Base-by-base conservation (phyloP, 768 basidiomycete genomes). In the Leucocoprinus birnbaumii region DNA sequence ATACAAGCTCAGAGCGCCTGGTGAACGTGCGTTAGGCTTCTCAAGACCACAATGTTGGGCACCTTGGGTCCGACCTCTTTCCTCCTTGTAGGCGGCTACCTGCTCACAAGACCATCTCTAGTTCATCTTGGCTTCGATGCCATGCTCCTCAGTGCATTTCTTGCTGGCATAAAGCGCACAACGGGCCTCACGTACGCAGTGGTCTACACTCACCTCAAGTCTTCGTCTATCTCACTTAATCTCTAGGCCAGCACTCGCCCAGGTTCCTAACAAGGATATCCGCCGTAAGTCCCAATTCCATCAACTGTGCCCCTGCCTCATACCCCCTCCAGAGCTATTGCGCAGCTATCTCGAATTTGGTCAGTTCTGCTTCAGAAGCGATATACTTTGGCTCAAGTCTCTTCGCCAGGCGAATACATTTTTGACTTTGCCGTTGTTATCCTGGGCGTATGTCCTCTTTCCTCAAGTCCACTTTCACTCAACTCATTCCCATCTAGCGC, bases 391-490 rank as follows among this genome's bases (percentile, higher is more conserved):
- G 43, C 63, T 62, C 16, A 25, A 26, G 41, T 65, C 31, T 18
- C 34, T 22, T n/a, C 21, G 48, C 22, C 65, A 91, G 90, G 91
- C 45, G 91, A 94, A 72, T 94, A 94, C 63, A 73, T 78, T 3
- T 93, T 91, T 62, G 92, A 94, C 71, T 91, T 94, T 63, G 87
- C 89, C 10, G 82, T 93, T 8, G 92, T 94, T 24, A 65, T 94
- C 48, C 79, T 89, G 42, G 91, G 92, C 67, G 91, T 94, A 69
- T 51, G 86, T 74, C 6, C 24, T 51, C 40, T 38, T 58, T 11
- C 34, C 35, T 35, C 51, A 48, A 45, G 44, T 38, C 49, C 19
- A 38, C 52, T 56, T 45, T 35, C 38, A 25, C 51, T 24, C 25
- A 41, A 14, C 13, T 25, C n/a, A n/a, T n/a, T n/a, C n/a, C 37